Evolutionary conservation across 805 yeast species (phyloP).

Genomic region (Priceomyces castillae): DNA sequence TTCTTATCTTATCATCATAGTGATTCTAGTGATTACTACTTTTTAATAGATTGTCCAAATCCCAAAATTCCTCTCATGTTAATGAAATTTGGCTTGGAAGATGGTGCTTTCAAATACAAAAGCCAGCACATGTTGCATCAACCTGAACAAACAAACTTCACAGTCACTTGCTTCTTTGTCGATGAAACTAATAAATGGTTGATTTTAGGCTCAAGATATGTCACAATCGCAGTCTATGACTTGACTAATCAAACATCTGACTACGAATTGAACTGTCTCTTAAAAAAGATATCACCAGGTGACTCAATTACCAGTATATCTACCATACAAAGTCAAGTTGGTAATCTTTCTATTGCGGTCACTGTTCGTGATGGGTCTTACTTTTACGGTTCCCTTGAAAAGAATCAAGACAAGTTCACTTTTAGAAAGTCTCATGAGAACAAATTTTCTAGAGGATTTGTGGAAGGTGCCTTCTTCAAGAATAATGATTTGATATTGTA

Average conservation of each 20-base stretch:
- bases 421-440: constrained; percentile 48
- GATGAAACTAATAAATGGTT: constrained; percentile 40
- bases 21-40: constrained; percentile 22
- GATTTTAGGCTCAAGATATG: constrained; percentile 69
- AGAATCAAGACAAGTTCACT: constrained; percentile 9
- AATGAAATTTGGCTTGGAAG: constrained; percentile 27
- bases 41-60: constrained; percentile 66
- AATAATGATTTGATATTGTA: constrained; percentile 50
- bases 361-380: constrained; percentile 71
- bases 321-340: constrained; percentile 26
- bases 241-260: constrained; percentile 23
- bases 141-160: constrained; percentile 48
- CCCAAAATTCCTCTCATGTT: constrained; percentile 53
- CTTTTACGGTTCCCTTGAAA: constrained; percentile 30
- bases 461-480: constrained; percentile 66
- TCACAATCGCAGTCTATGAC: constrained; percentile 58
- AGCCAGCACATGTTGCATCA: constrained; percentile 29
- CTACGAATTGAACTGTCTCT: constrained; percentile 21
- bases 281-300: constrained; percentile 56
- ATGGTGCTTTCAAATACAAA: constrained; percentile 19
- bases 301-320: constrained; percentile 64
- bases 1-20: constrained; percentile 32
- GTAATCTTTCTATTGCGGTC: constrained; percentile 31
- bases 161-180: constrained; percentile 54
- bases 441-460: constrained; percentile 67